phyloP scores from a whole-genome alignment of 495 filamentous ascomycete species.

The Penicillium cataractarum region DNA sequence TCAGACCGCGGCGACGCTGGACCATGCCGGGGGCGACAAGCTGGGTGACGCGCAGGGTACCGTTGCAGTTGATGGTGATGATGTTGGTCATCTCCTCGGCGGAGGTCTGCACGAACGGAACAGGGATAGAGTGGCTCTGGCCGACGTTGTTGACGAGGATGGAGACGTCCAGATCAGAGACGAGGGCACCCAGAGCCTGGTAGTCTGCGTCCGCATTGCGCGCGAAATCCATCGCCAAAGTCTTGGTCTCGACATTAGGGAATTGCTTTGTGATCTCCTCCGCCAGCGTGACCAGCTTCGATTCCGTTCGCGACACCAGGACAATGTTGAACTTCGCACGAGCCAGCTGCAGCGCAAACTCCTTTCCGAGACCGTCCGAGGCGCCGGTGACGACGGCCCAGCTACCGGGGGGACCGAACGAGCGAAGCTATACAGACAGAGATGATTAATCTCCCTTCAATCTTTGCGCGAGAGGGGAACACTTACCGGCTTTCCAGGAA shows the following conservation, averaged over 20 bases:
- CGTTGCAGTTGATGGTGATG: constrained; percentile 90
- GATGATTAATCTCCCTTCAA: neutral
- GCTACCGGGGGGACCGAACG: constrained; percentile 87
- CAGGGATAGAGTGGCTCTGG: constrained; percentile 88
- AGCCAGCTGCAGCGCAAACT: constrained; percentile 91
- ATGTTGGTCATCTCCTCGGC: constrained; percentile 82
- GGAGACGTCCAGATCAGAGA: constrained; percentile 76
- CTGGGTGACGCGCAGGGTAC: constrained; percentile 83
- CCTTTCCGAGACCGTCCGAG: constrained; percentile 95
- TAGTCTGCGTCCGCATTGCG: constrained; percentile 76
- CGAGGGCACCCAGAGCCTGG: constrained; percentile 63
- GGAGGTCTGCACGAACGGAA: constrained; percentile 79
- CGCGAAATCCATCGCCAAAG: constrained; percentile 89
- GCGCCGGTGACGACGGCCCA: constrained; percentile 97
- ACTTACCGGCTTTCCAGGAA: constrained; percentile 66
- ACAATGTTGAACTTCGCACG: constrained; percentile 88
- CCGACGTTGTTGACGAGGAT: constrained; percentile 98
- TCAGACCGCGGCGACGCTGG: constrained; percentile 78
- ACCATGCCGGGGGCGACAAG: constrained; percentile 85
- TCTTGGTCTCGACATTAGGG: constrained; percentile 67
- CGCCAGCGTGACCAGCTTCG: constrained; percentile 80
- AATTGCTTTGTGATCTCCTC: constrained; percentile 71
- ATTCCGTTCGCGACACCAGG: constrained; percentile 89
- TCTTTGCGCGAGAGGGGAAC: neutral
- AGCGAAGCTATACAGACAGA: constrained; percentile 66